Conservation (phyloP, 352 stramenopile species). For the Globisporangium canariense region DNA sequence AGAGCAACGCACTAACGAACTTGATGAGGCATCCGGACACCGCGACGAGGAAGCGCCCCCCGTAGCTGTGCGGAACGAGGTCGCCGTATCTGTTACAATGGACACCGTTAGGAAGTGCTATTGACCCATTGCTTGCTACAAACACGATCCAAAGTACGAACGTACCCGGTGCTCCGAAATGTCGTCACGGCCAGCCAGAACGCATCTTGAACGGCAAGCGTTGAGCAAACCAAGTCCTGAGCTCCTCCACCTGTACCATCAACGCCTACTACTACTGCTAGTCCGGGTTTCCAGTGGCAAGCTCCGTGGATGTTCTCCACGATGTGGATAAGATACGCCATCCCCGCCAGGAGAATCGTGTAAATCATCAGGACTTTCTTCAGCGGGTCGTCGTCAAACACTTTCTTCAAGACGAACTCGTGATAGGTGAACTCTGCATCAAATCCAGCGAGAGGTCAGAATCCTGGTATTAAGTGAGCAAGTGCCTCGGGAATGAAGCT, state of each 20-base stretch:
- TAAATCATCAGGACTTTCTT: slow-evolving; percentile 35
- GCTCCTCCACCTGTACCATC: background rate
- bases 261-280: background rate
- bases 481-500: background rate
- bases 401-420: slow-evolving; percentile 73
- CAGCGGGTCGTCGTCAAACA: slow-evolving; percentile 52
- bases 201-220: slow-evolving; percentile 30
- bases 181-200: slow-evolving; percentile 49
- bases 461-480: background rate
- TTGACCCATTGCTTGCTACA: background rate
- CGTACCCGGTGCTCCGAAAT: slow-evolving; percentile 42
- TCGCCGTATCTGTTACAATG: slow-evolving; percentile 36
- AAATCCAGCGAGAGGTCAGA: background rate
- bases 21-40: slow-evolving; percentile 30
- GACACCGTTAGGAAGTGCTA: background rate
- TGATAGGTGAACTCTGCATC: slow-evolving; percentile 57
- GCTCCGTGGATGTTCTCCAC: slow-evolving; percentile 44
- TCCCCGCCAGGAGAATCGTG: slow-evolving; percentile 21
- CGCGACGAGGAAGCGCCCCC: slow-evolving; percentile 27
- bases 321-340: slow-evolving; percentile 43
- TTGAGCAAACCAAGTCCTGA: slow-evolving; percentile 28
- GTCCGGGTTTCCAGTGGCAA: slow-evolving; percentile 24
- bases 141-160: background rate
- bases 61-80: slow-evolving; percentile 25
- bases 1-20: slow-evolving; percentile 42